Evolutionary conservation across 1,139 yeast species (phyloP), one percentile per base, ranked within the genome.

Genomic region (Hyphopichia fennica): DNA sequence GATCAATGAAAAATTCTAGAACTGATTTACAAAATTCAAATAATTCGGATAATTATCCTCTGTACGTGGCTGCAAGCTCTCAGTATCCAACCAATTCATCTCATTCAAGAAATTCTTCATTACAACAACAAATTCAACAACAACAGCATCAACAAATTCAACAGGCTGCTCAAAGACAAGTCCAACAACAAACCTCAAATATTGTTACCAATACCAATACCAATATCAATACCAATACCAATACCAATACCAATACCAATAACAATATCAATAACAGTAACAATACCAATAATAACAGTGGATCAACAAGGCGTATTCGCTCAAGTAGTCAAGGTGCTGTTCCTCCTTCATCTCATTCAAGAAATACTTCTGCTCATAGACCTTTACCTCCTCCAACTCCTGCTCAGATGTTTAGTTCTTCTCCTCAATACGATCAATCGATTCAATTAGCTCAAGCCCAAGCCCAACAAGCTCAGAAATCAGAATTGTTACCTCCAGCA

Each of bases 1-100:
- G 73, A 32, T 61, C 68, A 37, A 49, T 66, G 44, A 64, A 60
- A 40, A 47, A 47, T 37, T 41, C 62, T 42, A 42, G 52, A 43
- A 34, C 60, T 40, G 50, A 56, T 41, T 35, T 54, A 43, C 16
- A 33, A 11, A 33, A 33, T 33, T 53, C 48, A 14, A 43, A 41
- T 32, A 46, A 35, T 35, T 50, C 29, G 3, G 52, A 43, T 33
- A 51, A 52, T 14, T 52, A 49, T 33, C 58, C 65, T 19, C 58
- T 45, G 44, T 54, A 47, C 46, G 47, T 41, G 37, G 43, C 41
- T 38, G 40, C 45, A 16, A 41, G 44, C 15, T 39, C 35, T n/a
- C 35, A 33, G n/a, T 20, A 33, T 17, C 35, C 35, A 14, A 11
- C 46, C 14, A 43, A 45, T 16, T 46, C 48, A 32, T 25, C 50